Evolutionary conservation across 768 basidiomycete genomes (phyloP), one percentile per base, ranked within the genome.

Genomic region (Myochromella boudieri): DNA sequence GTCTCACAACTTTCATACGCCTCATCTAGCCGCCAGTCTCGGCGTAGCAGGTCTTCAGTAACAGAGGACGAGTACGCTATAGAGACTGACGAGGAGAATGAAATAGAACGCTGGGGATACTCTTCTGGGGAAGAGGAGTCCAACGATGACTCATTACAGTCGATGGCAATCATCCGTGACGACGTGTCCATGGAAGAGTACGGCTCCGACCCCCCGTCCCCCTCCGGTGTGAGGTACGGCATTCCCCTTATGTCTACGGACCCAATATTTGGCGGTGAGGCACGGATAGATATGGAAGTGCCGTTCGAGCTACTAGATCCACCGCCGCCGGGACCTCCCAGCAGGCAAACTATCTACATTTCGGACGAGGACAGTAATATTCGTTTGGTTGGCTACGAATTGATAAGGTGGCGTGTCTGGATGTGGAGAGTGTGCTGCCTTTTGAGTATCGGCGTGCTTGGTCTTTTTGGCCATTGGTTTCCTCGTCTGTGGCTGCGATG

Each of bases 391-490:
- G 94, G 95, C 6, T 93, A 91, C 54, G 84, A 91, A 56, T 75
- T 81, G 2, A 69, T 85, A 22, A 59, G 56, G 4, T 82, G 81
- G 78, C 80, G 83, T 44, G 70, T 75, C 32, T 72, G 74, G 66
- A 52, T 84, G 3, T 99, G 97, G 95, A 74, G 78, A 52, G 25
- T 74, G 9, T 78, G 79, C 4, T 91, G 89, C 57, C 52, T 89
- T 5, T 40, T 87, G 6, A 81, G 83, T 1, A 67, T 85, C 9
- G 95, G 97, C 4, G 63, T 80, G 4, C 69, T 97, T 17, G 85
- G 78, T 9, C 74, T 99, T 14, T 65, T 95, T 7, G 95, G 94
- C 3, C 84, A 93, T 58, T 99, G 97, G 97, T 84, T 97, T 54
- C 97, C 97, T 46, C 80, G 77, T 4, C 54, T 94, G 21, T 97